Conservation (phyloP, 2,329 filamentous ascomycete genomes). For the Monilinia polystroma region DNA sequence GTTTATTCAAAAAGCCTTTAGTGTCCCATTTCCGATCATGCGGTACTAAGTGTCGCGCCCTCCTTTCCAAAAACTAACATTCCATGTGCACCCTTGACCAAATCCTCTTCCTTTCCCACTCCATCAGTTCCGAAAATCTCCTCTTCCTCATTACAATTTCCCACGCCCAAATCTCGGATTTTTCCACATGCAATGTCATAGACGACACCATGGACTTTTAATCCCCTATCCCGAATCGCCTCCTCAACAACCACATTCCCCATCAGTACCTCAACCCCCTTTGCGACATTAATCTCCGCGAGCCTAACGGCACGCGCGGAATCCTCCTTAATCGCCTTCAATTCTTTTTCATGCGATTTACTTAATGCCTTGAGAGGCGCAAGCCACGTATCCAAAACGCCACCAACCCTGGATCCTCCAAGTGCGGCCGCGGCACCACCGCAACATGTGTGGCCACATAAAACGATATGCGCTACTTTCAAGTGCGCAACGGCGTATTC, state of each 20-base stretch:
- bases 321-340: conserved; percentile 54
- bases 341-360: conserved; percentile 52
- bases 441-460: conserved; percentile 68
- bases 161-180: conserved; percentile 51
- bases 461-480: conserved; percentile 67
- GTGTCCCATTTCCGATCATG: conserved; percentile 22
- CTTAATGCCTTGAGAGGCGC: conserved; percentile 50
- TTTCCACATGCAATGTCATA: conserved; percentile 61
- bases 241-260: conserved; percentile 68
- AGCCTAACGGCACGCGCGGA: conserved; percentile 58
- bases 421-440: conserved; percentile 65
- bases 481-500: conserved; percentile 75
- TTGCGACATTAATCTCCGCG: conserved; percentile 74
- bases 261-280: conserved; percentile 65
- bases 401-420: conserved; percentile 48
- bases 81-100: conserved; percentile 48
- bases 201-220: conserved; percentile 75
- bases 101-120: conserved; percentile 20
- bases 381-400: conserved; percentile 56
- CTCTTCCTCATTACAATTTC: conserved; percentile 28
- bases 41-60: conserved; percentile 42
- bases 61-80: conserved; percentile 51
- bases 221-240: conserved; percentile 66
- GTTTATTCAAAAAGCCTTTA: conserved; percentile 30
- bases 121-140: conserved; percentile 41